These are phyloP conservation scores for Chaetomium cochliodes DNA, from an alignment of 495 filamentous ascomycete genomes.

Conservation along the genomic window DNA sequence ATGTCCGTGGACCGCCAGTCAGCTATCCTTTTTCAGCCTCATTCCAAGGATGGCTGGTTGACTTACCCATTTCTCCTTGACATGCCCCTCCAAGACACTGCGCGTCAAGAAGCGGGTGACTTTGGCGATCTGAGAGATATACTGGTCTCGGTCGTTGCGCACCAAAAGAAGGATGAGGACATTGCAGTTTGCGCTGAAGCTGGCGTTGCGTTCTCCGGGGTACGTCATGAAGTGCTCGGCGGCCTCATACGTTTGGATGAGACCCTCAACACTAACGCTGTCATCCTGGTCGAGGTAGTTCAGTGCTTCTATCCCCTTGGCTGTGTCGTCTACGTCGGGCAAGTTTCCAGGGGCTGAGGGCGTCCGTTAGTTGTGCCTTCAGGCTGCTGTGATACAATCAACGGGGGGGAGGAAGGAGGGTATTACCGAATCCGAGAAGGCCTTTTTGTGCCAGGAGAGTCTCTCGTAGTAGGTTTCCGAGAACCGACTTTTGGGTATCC, in stretches of 20 bases:
- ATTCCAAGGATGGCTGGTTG: not conserved
- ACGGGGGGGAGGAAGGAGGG: too few species aligned
- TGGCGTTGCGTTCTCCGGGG: not conserved
- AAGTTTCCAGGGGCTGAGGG: not conserved
- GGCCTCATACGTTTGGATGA: not conserved
- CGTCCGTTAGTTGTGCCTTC: too few species aligned
- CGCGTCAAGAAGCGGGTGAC: not conserved
- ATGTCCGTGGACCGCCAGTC: not conserved
- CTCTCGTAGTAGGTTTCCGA: not conserved
- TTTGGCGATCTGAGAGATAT: not conserved
- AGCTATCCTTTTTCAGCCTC: not conserved
- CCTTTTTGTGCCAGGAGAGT: not conserved
- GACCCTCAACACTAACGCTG: not conserved
- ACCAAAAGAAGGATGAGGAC: not conserved
- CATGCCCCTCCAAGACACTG: not conserved
- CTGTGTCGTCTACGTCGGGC: not conserved
- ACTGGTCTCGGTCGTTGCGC: not conserved
- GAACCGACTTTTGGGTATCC: not conserved
- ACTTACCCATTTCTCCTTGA: constrained; percentile 4
- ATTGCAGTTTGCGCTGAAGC: not conserved
- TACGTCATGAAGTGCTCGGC: not conserved
- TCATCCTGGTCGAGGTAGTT: not conserved
- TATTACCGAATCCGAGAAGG: not conserved
- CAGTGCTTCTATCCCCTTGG: not conserved
- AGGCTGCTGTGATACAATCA: too few species aligned